Conservation (phyloP, 495 filamentous ascomycete species). For the Beverwykella pulmonaria region DNA sequence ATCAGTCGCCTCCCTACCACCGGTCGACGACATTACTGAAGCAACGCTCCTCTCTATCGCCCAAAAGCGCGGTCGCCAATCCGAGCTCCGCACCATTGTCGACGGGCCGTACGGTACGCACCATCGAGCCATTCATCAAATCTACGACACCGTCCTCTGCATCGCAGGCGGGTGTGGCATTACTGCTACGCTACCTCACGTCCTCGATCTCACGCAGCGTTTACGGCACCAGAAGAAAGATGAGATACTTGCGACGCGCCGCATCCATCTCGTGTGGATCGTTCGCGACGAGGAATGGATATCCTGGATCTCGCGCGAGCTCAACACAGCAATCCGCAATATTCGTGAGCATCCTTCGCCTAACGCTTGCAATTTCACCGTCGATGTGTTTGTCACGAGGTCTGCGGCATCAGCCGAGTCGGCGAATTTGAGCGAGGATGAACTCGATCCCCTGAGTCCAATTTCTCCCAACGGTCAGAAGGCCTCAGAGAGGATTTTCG, state of each 20-base stretch:
- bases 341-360: not conserved
- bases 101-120: conserved; percentile 29
- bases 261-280: conserved; percentile 19
- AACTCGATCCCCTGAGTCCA: not conserved
- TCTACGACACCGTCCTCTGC: conserved; percentile 25
- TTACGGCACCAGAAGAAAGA: not conserved
- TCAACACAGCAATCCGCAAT: conserved; percentile 2
- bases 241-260: not conserved
- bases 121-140: conserved; percentile 15
- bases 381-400: conserved; percentile 17
- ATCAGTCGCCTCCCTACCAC: not conserved
- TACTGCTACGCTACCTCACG: conserved; percentile 3
- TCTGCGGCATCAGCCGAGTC: conserved; percentile 1
- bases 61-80: not conserved
- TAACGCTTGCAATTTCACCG: not conserved
- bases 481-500: not conserved
- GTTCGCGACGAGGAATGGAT: conserved; percentile 16
- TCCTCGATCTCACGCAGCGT: conserved; percentile 5
- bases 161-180: conserved; percentile 25
- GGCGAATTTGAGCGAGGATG: not conserved
- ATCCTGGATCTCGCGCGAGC: conserved; percentile 4
- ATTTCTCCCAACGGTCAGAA: not conserved
- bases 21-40: not conserved
- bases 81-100: conserved; percentile 24
- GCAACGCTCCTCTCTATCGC: conserved; percentile 1